Evolutionary conservation across 352 stramenopile species (phyloP), one percentile per base, ranked within the genome.

Genomic region (Phytophthora boehmeriae): DNA sequence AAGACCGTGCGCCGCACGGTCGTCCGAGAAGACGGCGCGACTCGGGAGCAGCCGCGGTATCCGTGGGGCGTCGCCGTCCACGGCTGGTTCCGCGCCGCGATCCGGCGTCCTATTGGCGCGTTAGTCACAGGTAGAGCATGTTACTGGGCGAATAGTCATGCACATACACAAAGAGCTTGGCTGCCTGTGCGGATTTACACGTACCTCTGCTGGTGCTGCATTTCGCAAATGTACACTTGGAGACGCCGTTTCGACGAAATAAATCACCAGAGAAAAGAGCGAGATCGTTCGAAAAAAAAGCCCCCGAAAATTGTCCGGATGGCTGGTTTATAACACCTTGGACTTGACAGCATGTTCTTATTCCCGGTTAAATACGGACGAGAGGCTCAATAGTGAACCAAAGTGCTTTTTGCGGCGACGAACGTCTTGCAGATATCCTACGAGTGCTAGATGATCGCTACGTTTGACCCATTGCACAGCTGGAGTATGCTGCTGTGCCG

Each of bases 41-140:
- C 54, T 71, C 30, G 68, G 54, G 16, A 64, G 57, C 39, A 77
- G 25, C 1, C 44, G 68, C 19, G 55, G 59, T 56, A 72, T 65
- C 38, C 55, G 60, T 22, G 55, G 28, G 11, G 56, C 57, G 43
- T 71, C 60, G 14, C 23, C 25, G 48, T 59, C 43, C 30, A 28
- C 19, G 45, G 28, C 28, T 30, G 51, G 54, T 59, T 68, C 55
- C 20, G 28, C 19, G 22, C 28, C 42, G 38, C 43, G 53, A 39
- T 63, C 52, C 41, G 30, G 19, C 17, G 45, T 17, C 54, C 66
- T 71, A 27, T 30, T 39, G 23, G 17, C 55, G 39, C 30, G 23
- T 53, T 55, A 44, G 38, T 44, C 14, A 44, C 38, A 17, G 8
- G 2, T 17, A 44, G 38, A 8, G 38, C 14, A 17, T 22, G 38